Evolutionary conservation across 805 yeast genomes (phyloP).

Genomic region (Wickerhamomyces chaumierensis): DNA sequence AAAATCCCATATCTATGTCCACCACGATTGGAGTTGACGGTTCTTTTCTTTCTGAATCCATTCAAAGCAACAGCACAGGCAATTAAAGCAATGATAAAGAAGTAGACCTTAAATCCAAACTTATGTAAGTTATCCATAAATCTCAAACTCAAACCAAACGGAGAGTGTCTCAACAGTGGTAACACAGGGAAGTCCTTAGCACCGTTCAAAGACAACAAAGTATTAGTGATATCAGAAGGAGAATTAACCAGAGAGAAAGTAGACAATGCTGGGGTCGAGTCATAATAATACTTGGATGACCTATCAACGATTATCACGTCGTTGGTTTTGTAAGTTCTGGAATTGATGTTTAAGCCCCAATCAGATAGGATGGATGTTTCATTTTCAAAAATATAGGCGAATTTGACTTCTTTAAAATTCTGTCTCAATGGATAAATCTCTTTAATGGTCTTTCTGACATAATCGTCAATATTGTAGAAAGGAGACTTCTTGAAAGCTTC

Average conservation of each 20-base stretch:
- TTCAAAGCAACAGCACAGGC: background rate
- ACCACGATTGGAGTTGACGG: background rate
- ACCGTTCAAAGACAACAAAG: background rate
- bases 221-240: background rate
- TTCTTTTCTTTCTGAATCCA: background rate
- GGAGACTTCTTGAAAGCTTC: background rate
- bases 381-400: constrained; percentile 6
- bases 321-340: constrained; percentile 31
- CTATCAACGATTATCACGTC: constrained; percentile 44
- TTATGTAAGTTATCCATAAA: constrained; percentile 34
- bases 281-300: constrained; percentile 25
- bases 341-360: constrained; percentile 11
- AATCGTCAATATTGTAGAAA: background rate
- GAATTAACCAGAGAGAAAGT: background rate
- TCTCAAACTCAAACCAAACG: constrained; percentile 27
- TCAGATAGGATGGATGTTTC: constrained; percentile 19
- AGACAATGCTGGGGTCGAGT: constrained; percentile 1
- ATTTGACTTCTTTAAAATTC: background rate
- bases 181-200: background rate
- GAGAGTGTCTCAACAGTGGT: constrained; percentile 27
- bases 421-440: background rate
- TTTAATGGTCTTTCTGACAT: background rate
- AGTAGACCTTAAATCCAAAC: constrained; percentile 33
- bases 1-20: background rate
- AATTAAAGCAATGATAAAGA: background rate